Percentiles rank a stretch among this genome's conserved stretches.
phyloP scores from a whole-genome alignment of 2,329 filamentous ascomycete genomes.

The Talaromyces sp. region DNA sequence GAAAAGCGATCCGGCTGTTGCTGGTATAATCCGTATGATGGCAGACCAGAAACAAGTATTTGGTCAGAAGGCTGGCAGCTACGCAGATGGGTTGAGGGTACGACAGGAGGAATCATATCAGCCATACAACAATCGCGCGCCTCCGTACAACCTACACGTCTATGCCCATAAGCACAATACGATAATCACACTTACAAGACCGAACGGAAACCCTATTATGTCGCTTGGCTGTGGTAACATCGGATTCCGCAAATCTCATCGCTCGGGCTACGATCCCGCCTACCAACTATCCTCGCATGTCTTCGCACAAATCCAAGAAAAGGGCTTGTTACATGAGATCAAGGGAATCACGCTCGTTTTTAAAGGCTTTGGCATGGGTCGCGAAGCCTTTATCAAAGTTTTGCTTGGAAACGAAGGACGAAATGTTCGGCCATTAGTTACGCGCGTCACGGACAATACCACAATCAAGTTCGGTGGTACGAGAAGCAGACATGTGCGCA shows the following conservation, averaged over 20 bases:
- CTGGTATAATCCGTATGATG: conserved; percentile 10
- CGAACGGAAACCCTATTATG: conserved; percentile 73
- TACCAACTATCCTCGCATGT: conserved; percentile 86
- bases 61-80: conserved; percentile 8
- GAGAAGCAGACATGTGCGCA: conserved; percentile 76
- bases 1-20: conserved; percentile 1
- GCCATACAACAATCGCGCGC: conserved; percentile 34
- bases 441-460: conserved; percentile 78
- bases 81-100: conserved; percentile 14
- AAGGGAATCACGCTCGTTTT: conserved; percentile 73
- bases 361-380: conserved; percentile 78
- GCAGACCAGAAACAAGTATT: conserved; percentile 21
- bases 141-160: conserved; percentile 80
- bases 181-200: conserved; percentile 83
- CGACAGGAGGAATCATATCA: conserved; percentile 17
- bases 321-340: conserved; percentile 72
- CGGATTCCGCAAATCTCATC: conserved; percentile 79
- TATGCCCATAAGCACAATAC: conserved; percentile 90
- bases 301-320: conserved; percentile 78
- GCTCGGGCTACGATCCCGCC: conserved; percentile 82
- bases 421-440: conserved; percentile 68
- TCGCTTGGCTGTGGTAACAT: conserved; percentile 80
- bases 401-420: conserved; percentile 81
- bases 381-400: conserved; percentile 87
- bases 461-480: conserved; percentile 94